Evolutionary conservation across 129 eudicot genomes (phyloP).

Genomic region (Flaveria robusta): DNA sequence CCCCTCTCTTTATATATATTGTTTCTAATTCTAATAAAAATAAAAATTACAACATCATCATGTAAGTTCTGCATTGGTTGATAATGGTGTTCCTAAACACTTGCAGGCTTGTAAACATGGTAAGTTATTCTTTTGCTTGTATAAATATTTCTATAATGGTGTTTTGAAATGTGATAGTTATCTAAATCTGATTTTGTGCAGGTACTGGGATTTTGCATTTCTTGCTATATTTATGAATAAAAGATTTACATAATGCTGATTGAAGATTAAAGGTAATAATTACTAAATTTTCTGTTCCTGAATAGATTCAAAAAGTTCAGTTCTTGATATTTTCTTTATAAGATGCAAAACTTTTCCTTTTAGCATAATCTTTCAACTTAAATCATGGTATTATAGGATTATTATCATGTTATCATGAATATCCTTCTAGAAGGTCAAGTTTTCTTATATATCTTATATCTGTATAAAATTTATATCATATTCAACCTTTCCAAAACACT

Average conservation of each 20-base stretch:
- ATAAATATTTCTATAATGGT: not conserved
- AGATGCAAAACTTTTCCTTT: not conserved
- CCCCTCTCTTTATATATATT: not conserved
- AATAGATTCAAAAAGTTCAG: not conserved
- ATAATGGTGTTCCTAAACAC: constrained; percentile 4
- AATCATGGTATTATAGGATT: too few species aligned
- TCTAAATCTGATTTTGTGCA: constrained; percentile 16
- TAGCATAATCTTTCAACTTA: too few species aligned
- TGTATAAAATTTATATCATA: too few species aligned
- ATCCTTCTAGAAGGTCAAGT: too few species aligned
- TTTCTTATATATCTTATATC: too few species aligned
- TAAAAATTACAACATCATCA: not conserved
- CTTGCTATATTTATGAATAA: not conserved
- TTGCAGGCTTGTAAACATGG: constrained; percentile 15
- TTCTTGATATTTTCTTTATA: not conserved
- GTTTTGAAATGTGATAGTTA: constrained; percentile 6
- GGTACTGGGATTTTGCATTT: constrained; percentile 6
- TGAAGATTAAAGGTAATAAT: constrained; percentile 10
- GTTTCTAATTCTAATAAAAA: constrained; percentile 1
- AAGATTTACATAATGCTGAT: constrained; percentile 14
- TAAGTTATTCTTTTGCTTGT: constrained; percentile 8
- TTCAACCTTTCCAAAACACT: too few species aligned
- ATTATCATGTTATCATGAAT: too few species aligned
- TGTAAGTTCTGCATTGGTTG: constrained; percentile 7
- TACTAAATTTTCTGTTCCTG: not conserved